Conservation (phyloP, 2,329 filamentous ascomycete species). For the Ophiostoma ulmi region DNA sequence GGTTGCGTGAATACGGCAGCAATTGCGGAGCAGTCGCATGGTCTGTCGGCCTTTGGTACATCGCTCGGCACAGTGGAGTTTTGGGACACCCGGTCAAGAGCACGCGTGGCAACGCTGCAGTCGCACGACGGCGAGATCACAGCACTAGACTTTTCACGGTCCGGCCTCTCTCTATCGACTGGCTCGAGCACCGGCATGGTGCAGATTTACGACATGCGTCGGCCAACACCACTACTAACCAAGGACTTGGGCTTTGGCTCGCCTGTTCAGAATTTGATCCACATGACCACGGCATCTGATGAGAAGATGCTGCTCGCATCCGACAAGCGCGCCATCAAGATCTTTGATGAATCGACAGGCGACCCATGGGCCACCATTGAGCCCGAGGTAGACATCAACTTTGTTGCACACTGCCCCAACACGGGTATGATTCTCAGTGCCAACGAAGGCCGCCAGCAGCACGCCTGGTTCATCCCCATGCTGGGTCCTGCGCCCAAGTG, state of each 20-base stretch:
- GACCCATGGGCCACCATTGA: conserved; percentile 94
- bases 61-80: conserved; percentile 94
- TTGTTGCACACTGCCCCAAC: conserved; percentile 86
- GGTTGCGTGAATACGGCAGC: conserved; percentile 84
- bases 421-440: conserved; percentile 94
- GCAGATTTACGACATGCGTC: conserved; percentile 86
- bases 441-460: conserved; percentile 92
- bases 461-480: conserved; percentile 55
- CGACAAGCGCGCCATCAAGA: conserved; percentile 94
- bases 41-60: conserved; percentile 87
- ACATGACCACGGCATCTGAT: conserved; percentile 65
- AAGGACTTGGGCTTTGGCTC: conserved; percentile 97
- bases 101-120: conserved; percentile 70
- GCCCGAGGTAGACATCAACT: conserved; percentile 89
- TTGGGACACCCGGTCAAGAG: conserved; percentile 84
- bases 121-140: conserved; percentile 70
- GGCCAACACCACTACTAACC: conserved; percentile 74
- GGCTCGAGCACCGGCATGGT: conserved; percentile 85
- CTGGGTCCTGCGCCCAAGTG: conserved; percentile 81
- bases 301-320: conserved; percentile 85
- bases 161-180: conserved; percentile 77
- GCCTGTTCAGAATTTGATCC: conserved; percentile 77
- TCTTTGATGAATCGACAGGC: conserved; percentile 82
- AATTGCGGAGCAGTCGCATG: conserved; percentile 83
- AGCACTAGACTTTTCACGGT: conserved; percentile 77